Percentiles rank a stretch among this genome's conserved stretches.
Evolutionary conservation across 2,329 filamentous ascomycete species (phyloP).

Genomic region (Colletotrichum sp.): DNA sequence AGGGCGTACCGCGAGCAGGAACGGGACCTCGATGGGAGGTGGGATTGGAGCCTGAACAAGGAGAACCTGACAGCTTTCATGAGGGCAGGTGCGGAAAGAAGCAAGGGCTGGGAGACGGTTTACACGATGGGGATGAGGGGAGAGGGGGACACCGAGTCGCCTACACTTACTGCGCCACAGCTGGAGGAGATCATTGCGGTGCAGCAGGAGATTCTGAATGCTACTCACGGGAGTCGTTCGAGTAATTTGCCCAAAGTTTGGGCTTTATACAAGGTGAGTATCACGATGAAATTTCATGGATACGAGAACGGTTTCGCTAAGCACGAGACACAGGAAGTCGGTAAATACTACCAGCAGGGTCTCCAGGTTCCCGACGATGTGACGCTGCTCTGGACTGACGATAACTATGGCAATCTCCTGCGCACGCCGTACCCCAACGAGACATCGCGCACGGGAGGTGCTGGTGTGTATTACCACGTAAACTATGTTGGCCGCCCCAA

Average conservation of each 20-base stretch:
- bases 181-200: constrained; percentile 43
- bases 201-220: constrained; percentile 27
- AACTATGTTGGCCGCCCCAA: constrained; percentile 64
- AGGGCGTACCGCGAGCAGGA: constrained; percentile 48
- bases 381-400: constrained; percentile 67
- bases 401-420: constrained; percentile 67
- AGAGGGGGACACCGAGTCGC: constrained; percentile 55
- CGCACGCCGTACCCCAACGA: constrained; percentile 62
- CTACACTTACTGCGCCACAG: neutral
- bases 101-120: constrained; percentile 56
- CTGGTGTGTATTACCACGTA: constrained; percentile 64
- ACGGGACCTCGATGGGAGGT: constrained; percentile 43
- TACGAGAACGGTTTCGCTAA: neutral
- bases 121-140: constrained; percentile 61
- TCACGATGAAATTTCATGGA: neutral
- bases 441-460: constrained; percentile 56
- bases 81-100: constrained; percentile 53
- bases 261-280: constrained; percentile 57
- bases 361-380: constrained; percentile 66
- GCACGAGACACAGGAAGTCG: constrained; percentile 40
- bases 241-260: constrained; percentile 57
- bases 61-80: constrained; percentile 57
- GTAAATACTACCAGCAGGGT: constrained; percentile 61
- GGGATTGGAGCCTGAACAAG: constrained; percentile 61
- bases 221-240: constrained; percentile 22